Evolutionary conservation across 2,329 filamentous ascomycete genomes (phyloP).

Genomic region (Ophioceras dolichostomum): DNA sequence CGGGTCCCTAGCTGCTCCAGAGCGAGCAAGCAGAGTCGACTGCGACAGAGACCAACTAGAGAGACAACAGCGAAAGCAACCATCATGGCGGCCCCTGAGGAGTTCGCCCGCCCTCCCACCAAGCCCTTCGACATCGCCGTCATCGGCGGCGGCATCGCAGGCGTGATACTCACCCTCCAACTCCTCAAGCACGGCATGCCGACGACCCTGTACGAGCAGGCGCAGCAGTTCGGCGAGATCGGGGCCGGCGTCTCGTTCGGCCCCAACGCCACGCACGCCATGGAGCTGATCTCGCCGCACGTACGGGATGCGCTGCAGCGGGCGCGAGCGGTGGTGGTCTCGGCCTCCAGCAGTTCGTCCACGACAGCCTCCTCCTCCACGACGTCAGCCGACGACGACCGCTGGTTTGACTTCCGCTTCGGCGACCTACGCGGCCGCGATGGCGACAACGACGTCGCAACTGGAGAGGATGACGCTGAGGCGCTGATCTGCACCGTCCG

Average conservation of each 20-base stretch:
- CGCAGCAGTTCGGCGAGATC: constrained; percentile 19
- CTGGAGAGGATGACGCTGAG: background rate
- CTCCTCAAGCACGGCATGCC: constrained; percentile 17
- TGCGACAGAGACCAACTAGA: no score
- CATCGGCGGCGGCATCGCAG: constrained; percentile 27
- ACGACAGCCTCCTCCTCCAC: no score
- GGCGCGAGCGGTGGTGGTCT: no score
- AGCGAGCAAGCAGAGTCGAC: no score
- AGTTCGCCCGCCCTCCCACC: no score
- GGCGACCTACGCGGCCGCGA: background rate
- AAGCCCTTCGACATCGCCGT: constrained; percentile 21
- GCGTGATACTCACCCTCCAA: constrained; percentile 20
- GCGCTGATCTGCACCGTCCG: background rate
- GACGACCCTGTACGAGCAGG: constrained; percentile 22
- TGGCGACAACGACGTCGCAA: background rate
- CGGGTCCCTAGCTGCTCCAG: no score
- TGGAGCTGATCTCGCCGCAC: constrained; percentile 9
- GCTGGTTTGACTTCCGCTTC: constrained; percentile 12
- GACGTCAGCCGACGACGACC: constrained; percentile 3
- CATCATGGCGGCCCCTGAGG: no score
- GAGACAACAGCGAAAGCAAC: no score
- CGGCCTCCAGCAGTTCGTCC: no score
- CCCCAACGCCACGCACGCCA: constrained; percentile 19
- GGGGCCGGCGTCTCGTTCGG: constrained; percentile 23
- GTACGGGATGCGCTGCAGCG: no score